Conservation (phyloP, 768 basidiomycete species). For the Boletus vinaceobasis region DNA sequence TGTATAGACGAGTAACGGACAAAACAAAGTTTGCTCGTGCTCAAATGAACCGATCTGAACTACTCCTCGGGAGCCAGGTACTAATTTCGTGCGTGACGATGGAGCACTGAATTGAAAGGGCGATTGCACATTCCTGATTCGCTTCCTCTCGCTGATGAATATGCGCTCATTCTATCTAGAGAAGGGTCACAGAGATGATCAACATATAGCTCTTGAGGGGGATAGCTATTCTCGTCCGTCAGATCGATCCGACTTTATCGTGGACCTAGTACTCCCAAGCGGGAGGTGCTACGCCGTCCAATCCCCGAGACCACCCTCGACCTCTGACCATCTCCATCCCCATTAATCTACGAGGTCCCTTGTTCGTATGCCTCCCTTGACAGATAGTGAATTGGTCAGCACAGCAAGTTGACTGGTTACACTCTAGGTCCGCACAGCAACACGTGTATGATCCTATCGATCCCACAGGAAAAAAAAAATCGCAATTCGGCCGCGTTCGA, state of each 20-base stretch:
- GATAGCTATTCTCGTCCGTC: conserved; percentile 6
- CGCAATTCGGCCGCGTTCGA: conserved; percentile 1
- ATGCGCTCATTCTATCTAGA: conserved; percentile 2
- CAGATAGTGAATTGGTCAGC: background rate
- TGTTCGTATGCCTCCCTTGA: background rate
- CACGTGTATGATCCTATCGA: conserved; percentile 11
- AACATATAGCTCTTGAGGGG: conserved; percentile 4
- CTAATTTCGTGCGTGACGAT: background rate
- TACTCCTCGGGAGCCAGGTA: background rate
- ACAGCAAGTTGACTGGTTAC: background rate
- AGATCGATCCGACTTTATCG: conserved; percentile 25
- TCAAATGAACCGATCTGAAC: background rate
- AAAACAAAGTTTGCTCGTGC: background rate
- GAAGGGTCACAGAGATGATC: conserved; percentile 12
- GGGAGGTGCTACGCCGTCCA: conserved; percentile 10
- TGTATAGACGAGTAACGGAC: background rate
- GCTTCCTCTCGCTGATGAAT: background rate
- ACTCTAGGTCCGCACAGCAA: conserved; percentile 1
- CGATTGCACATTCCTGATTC: background rate
- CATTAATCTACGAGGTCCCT: conserved; percentile 1
- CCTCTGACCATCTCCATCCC: conserved; percentile 3
- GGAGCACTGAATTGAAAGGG: background rate
- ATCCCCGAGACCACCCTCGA: conserved; percentile 9
- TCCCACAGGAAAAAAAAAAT: background rate
- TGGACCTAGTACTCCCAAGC: conserved; percentile 4